Conservation (phyloP, 176 grass and related monocot genomes). For the Raddia distichophylla region DNA sequence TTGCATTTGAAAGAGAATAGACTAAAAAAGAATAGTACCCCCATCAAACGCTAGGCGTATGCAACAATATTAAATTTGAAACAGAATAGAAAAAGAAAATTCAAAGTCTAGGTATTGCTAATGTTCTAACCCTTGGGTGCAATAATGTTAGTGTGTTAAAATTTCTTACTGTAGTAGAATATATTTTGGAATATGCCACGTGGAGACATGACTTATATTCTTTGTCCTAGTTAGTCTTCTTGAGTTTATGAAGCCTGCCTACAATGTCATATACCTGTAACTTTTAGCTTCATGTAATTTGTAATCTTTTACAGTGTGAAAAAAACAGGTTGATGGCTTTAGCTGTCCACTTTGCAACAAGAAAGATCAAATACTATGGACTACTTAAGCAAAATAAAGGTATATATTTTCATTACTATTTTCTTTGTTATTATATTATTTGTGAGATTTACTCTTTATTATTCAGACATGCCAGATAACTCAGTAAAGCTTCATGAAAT, state of each 20-base stretch:
- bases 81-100: too few species aligned
- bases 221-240: constrained; percentile 31
- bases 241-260: constrained; percentile 33
- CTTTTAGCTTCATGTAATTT: constrained; percentile 60
- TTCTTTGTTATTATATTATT: constrained; percentile 26
- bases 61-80: too few species aligned
- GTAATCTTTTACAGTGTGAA: constrained; percentile 61
- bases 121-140: not conserved
- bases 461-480: constrained; percentile 43
- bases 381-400: constrained; percentile 58
- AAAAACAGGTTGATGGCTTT: constrained; percentile 85
- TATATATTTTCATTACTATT: constrained; percentile 39
- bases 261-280: constrained; percentile 29
- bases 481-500: constrained; percentile 86
- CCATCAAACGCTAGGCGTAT: too few species aligned
- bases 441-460: constrained; percentile 42
- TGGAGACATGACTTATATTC: not conserved
- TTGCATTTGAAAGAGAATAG: too few species aligned
- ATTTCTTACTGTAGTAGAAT: constrained; percentile 8
- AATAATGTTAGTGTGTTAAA: not conserved
- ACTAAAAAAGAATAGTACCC: too few species aligned
- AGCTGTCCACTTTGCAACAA: constrained; percentile 88
- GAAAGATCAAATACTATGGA: constrained; percentile 83
- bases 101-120: too few species aligned
- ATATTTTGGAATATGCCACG: constrained; percentile 28